phyloP scores from a whole-genome alignment of 2,329 filamentous ascomycete genomes.

The Phialophora macrospora region DNA sequence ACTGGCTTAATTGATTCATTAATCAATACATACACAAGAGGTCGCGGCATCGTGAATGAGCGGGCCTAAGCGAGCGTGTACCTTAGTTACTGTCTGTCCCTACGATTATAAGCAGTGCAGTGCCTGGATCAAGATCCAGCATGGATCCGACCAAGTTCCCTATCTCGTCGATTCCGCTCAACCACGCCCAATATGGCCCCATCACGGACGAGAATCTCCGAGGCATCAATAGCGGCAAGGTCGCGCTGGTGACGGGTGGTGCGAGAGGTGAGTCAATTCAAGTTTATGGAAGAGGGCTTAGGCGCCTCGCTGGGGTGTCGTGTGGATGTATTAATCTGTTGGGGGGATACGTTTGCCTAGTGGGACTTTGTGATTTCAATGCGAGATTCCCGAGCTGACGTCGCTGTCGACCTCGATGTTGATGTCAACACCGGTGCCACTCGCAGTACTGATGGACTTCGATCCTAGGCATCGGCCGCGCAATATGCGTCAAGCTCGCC shows the following conservation, averaged over 20 bases:
- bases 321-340: background rate
- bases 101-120: no score
- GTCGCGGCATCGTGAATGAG: no score
- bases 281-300: background rate
- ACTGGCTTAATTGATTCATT: no score
- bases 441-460: background rate
- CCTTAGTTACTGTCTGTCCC: no score
- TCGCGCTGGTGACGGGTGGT: constrained; percentile 42
- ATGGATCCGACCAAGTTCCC: constrained; percentile 33
- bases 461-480: constrained; percentile 37
- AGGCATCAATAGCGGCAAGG: constrained; percentile 31
- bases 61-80: no score
- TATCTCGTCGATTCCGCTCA: constrained; percentile 27
- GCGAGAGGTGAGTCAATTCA: constrained; percentile 29
- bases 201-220: constrained; percentile 27
- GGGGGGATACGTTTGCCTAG: no score
- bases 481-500: constrained; percentile 39
- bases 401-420: background rate
- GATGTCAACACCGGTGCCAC: background rate
- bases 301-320: background rate
- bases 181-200: constrained; percentile 31
- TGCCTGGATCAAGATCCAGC: background rate
- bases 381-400: background rate
- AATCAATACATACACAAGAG: no score
- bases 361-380: no score